Evolutionary conservation across 2,329 filamentous ascomycete species (phyloP).

Genomic region (Leptographium lundbergii): DNA sequence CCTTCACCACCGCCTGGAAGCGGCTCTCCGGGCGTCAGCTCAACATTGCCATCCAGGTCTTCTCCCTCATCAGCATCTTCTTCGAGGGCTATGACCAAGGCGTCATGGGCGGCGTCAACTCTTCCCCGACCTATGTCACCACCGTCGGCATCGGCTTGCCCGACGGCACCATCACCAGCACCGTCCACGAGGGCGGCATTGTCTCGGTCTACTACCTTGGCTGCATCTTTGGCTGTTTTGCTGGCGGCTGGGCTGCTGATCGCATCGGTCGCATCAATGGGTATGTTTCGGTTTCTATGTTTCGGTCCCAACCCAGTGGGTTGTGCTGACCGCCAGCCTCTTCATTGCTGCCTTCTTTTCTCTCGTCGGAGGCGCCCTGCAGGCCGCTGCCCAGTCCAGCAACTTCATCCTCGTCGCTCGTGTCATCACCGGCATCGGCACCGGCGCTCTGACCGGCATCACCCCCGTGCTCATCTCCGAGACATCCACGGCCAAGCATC

Average conservation of each 20-base stretch:
- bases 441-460: slow-evolving; percentile 36
- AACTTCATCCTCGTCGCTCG: slow-evolving; percentile 36
- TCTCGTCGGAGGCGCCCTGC: slow-evolving; percentile 34
- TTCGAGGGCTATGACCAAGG: slow-evolving; percentile 40
- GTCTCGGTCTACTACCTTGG: slow-evolving; percentile 41
- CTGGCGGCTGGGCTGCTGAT: slow-evolving; percentile 31
- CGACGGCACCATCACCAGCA: slow-evolving; percentile 32
- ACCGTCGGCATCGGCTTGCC: slow-evolving; percentile 31
- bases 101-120: slow-evolving; percentile 39
- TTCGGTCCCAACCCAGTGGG: not conserved
- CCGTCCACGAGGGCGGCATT: slow-evolving; percentile 36
- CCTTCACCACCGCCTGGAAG: slow-evolving; percentile 28
- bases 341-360: slow-evolving; percentile 33
- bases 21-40: slow-evolving; percentile 27
- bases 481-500: slow-evolving; percentile 30
- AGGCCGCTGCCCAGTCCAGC: slow-evolving; percentile 29
- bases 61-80: slow-evolving; percentile 20
- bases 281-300: not conserved
- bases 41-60: slow-evolving; percentile 22
- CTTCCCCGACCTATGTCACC: slow-evolving; percentile 25
- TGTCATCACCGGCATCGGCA: slow-evolving; percentile 38
- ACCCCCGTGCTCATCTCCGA: slow-evolving; percentile 36
- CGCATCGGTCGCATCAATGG: slow-evolving; percentile 35
- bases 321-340: slow-evolving; percentile 17
- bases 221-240: slow-evolving; percentile 11